phyloP scores from a whole-genome alignment of 2,329 filamentous ascomycete species.

The Fusarium pseudograminearum region DNA sequence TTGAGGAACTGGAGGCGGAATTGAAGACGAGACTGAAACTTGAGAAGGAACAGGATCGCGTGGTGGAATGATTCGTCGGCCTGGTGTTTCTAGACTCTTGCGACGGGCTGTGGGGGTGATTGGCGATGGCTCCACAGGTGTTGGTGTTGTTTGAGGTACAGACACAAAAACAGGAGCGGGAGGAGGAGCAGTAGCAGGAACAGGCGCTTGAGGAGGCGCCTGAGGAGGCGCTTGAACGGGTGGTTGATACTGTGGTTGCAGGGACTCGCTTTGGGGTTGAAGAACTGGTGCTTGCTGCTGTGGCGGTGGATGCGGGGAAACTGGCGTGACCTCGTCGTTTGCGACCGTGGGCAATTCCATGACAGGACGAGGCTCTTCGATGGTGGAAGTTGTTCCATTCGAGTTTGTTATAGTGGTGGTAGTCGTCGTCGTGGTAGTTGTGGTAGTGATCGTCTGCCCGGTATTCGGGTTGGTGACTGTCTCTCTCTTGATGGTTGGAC shows the following conservation, averaged over 20 bases:
- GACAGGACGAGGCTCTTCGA: conserved; percentile 34
- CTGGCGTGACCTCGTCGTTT: conserved; percentile 26
- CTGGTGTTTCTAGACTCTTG: conserved; percentile 43
- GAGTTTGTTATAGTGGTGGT: conserved; percentile 44
- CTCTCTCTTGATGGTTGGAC: conserved; percentile 24
- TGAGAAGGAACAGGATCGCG: conserved; percentile 31
- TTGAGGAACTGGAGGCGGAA: neutral
- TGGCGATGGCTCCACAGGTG: conserved; percentile 11
- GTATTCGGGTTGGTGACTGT: conserved; percentile 40
- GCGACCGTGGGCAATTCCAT: conserved; percentile 37
- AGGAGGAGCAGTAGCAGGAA: neutral
- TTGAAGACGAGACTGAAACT: neutral
- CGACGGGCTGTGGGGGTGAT: conserved; percentile 30
- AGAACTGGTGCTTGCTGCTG: neutral
- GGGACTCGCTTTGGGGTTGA: neutral
- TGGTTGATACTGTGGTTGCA: neutral
- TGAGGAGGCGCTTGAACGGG: neutral
- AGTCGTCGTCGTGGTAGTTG: conserved; percentile 47
- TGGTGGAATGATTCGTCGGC: conserved; percentile 38
- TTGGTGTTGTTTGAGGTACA: conserved; percentile 12
- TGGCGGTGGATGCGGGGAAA: conserved; percentile 10
- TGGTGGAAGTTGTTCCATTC: conserved; percentile 40
- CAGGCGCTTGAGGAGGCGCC: neutral
- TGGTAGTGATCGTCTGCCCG: conserved; percentile 43
- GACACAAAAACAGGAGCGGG: neutral